Percentiles rank a stretch among this genome's conserved stretches.
These are phyloP conservation scores for Metschnikowia kunwiensis DNA, from an alignment of 805 yeast genomes.

Conservation along the genomic window DNA sequence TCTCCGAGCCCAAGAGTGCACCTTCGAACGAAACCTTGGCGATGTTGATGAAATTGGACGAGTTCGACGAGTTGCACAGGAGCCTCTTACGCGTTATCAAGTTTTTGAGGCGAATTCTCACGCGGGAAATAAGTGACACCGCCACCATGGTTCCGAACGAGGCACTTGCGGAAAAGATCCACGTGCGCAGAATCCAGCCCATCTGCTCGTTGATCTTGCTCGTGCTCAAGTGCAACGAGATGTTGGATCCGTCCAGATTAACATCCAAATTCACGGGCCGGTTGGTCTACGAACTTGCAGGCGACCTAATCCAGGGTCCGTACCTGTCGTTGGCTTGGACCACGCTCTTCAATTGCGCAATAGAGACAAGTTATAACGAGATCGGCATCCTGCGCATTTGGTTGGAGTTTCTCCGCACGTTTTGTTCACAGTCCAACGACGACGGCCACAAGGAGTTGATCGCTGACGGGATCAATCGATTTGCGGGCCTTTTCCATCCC, in stretches of 20 bases:
- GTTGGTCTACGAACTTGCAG: background rate
- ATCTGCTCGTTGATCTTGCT: conserved; percentile 10
- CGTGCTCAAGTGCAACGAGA: conserved; percentile 8
- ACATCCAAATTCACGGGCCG: conserved; percentile 1
- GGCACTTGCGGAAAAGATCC: conserved; percentile 10
- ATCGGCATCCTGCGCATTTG: conserved; percentile 21
- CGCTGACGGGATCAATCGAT: conserved; percentile 21
- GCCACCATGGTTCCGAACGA: background rate
- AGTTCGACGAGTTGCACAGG: conserved; percentile 12
- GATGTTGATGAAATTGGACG: conserved; percentile 11
- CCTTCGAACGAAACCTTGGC: conserved; percentile 4
- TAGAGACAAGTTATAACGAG: conserved; percentile 31
- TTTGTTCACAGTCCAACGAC: conserved; percentile 13
- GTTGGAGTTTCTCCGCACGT: conserved; percentile 19
- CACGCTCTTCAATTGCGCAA: conserved; percentile 27
- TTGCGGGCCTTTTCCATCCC: conserved; percentile 1
- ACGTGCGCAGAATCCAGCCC: conserved; percentile 12
- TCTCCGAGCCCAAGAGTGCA: conserved; percentile 10
- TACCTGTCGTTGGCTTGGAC: conserved; percentile 25
- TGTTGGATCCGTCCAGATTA: conserved; percentile 2
- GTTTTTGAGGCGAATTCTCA: conserved; percentile 1
- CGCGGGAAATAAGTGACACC: conserved; percentile 7
- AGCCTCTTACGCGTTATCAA: conserved; percentile 10
- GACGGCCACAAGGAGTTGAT: conserved; percentile 20
- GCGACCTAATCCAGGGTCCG: conserved; percentile 1